Evolutionary conservation across 2,329 filamentous ascomycete species (phyloP), one percentile per base, ranked within the genome.

Genomic region (Trichoderma koningii): DNA sequence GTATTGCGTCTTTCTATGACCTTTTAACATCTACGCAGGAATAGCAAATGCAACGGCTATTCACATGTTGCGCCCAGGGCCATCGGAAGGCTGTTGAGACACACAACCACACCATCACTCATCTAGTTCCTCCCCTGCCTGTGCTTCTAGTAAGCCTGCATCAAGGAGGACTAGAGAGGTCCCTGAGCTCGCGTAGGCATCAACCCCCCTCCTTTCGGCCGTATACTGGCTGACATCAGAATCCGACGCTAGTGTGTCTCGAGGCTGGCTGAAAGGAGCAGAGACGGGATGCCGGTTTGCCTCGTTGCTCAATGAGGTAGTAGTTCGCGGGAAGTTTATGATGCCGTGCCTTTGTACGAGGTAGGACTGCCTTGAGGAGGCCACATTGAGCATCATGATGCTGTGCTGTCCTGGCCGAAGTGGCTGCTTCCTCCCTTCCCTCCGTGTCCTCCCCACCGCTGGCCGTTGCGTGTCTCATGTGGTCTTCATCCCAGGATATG

Each of bases 141-240:
- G 23, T 23, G 19, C 23, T 50, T 55, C 21, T 44, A 65, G 59
- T 59, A 64, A 64, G 62, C 53, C 30, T 64, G 55, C 55, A 45
- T 57, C n/a, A 52, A 41, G 23, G 30, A 9, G 44, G 26, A 56
- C 52, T 51, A 44, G 21, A 30, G 28, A 44, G 30, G 30, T 3
- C n/a, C 26, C 12, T 44, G 55, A 51, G 42, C 30, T 57, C 38
- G 55, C 26, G 15, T 51, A 45, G 45, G 47, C 41, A 45, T 50
- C 28, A 47, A 38, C 3, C 34, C 45, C 30, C 34, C 19, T 19
- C 21, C 23, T 48, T 34, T 19, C 6, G 30, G 19, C 15, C 47
- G 34, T 15, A 21, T 53, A 5, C 38, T 64, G 42, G 28, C 50
- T 65, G 41, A 62, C 42, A 53, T 65, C 56, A 50, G 57, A 55